phyloP scores from a whole-genome alignment of 1,284 basidiomycete genomes.

The Ustanciosporium gigantosporum region DNA sequence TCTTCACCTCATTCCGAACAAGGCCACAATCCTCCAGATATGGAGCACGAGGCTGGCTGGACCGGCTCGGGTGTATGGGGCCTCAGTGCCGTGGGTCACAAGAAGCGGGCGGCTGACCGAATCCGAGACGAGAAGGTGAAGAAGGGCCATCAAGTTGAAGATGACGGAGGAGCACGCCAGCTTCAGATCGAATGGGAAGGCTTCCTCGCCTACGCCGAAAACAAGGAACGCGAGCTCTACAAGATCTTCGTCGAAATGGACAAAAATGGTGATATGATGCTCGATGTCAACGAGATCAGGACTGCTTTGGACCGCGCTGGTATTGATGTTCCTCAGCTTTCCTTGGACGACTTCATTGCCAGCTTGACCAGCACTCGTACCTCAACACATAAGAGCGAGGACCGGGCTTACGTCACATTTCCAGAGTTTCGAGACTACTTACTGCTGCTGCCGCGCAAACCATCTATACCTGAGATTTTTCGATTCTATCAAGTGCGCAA shows the following conservation, averaged over 20 bases:
- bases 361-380: conserved; percentile 46
- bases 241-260: conserved; percentile 58
- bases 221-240: conserved; percentile 59
- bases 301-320: conserved; percentile 51
- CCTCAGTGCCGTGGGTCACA: conserved; percentile 46
- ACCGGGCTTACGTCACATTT: conserved; percentile 49
- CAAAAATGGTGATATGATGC: conserved; percentile 53
- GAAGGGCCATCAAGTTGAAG: conserved; percentile 35
- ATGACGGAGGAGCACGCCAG: conserved; percentile 47
- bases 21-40: conserved; percentile 32
- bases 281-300: conserved; percentile 51
- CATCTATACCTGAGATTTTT: conserved; percentile 56
- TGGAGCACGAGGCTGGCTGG: conserved; percentile 58
- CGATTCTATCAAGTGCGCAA: conserved; percentile 60
- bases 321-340: conserved; percentile 44
- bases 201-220: conserved; percentile 58
- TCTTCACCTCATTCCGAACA: conserved; percentile 1
- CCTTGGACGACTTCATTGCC: conserved; percentile 58
- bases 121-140: conserved; percentile 31
- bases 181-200: conserved; percentile 60
- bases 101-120: conserved; percentile 39
- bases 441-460: conserved; percentile 55
- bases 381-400: conserved; percentile 9
- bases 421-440: conserved; percentile 60
- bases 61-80: conserved; percentile 59